Base-by-base conservation (phyloP, 2,329 filamentous ascomycete species). In the Biscogniauxia sp. region DNA sequence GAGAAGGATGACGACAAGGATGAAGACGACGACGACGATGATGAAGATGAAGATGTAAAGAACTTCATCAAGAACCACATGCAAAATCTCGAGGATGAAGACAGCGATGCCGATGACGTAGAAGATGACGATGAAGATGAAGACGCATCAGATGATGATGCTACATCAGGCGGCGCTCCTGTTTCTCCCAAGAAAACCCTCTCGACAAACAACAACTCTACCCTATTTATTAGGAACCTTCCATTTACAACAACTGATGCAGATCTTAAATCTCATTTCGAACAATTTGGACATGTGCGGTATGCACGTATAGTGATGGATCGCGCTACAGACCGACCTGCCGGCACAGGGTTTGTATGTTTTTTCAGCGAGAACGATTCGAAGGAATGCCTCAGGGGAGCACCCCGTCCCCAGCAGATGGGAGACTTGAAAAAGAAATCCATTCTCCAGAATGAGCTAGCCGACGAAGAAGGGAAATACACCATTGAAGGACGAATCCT, bases 291-390 rank as follows among this genome's bases (percentile, higher is more conserved):
- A 25, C 84, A 84, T n/a, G 81, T 97, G 49, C 86, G 93, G 45
- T 99, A 98, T 74, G 95, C 94, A 5, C 86, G 96, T 66, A 88
- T 97, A 9, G 96, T 99, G 45, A 85, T 96, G 73, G 94, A 99
- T 73, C 88, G 84, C 53, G 86, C 87, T 23, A 97, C 92, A 0
- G 93, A 93, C 68, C 88, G 92, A 56, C 92, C 95, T 1, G 92
- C 91, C 54, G 95, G 95, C 25, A 98, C 94, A 32, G 95, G 90
- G 3, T 99, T 99, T 71, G 94, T 98, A 28, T 96, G 92, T 78
- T 99, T 99, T 78, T 89, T 88, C 77, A 88, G 89, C 55, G 78
- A 82, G 45, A 85, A 89, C 20, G 92, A 97, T 71, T 91, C 89
- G 66, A 87, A 88, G 72, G 75, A 81, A 20, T 98, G 95, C 73